Percentiles rank a stretch among this genome's conserved stretches.
phyloP scores from a whole-genome alignment of 1,284 basidiomycete species.

The Abortiporus biennis region DNA sequence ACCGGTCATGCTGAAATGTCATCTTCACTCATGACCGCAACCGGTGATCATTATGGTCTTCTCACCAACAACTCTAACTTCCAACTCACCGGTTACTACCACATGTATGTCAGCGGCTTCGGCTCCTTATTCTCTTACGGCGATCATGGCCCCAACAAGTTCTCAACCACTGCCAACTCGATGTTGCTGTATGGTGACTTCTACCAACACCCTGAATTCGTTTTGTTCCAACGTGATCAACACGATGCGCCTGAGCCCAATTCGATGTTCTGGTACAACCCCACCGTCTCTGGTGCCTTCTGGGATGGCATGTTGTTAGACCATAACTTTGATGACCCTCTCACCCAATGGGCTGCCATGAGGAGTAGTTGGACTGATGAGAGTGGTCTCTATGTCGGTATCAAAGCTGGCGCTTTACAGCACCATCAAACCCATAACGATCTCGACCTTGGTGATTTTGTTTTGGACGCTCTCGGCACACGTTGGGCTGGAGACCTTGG shows the following conservation, averaged over 20 bases:
- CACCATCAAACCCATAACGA: conserved; percentile 92
- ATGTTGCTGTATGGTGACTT: conserved; percentile 69
- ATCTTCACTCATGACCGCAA: conserved; percentile 78
- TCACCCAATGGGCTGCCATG: conserved; percentile 87
- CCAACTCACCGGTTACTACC: conserved; percentile 77
- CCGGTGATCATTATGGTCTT: conserved; percentile 79
- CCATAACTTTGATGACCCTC: conserved; percentile 65
- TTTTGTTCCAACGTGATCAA: conserved; percentile 92
- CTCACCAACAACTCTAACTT: conserved; percentile 64
- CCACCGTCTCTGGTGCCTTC: conserved; percentile 79
- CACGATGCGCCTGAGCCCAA: conserved; percentile 84
- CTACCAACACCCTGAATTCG: conserved; percentile 68
- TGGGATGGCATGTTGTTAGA: conserved; percentile 87
- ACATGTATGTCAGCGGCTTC: conserved; percentile 85
- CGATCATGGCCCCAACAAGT: conserved; percentile 96
- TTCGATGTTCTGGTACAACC: conserved; percentile 98
- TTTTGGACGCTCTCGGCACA: conserved; percentile 89
- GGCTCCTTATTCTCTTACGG: conserved; percentile 90
- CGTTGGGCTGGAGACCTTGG: conserved; percentile 97
- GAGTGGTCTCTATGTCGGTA: conserved; percentile 78
- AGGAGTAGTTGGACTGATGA: conserved; percentile 90
- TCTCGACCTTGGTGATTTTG: conserved; percentile 91
- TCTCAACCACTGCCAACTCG: conserved; percentile 72
- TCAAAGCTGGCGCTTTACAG: conserved; percentile 78
- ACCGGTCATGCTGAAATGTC: conserved; percentile 92